Evolutionary conservation across 2,329 filamentous ascomycete genomes (phyloP).

Genomic region (Botryotinia narcissicola): DNA sequence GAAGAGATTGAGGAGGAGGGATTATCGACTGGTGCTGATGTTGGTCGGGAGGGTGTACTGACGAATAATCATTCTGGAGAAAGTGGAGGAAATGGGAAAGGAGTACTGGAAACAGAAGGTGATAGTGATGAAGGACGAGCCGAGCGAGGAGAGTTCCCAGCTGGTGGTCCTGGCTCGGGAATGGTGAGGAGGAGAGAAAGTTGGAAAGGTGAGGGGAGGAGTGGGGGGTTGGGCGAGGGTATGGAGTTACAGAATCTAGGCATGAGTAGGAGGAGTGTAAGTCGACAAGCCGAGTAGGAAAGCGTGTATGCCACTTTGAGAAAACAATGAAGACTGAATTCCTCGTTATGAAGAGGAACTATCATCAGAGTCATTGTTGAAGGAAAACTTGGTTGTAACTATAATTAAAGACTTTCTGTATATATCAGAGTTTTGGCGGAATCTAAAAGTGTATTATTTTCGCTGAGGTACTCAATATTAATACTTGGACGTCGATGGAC

Average conservation of each 20-base stretch:
- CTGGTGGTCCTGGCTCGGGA: not conserved
- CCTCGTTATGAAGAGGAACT: not conserved
- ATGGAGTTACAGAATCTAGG: constrained; percentile 26
- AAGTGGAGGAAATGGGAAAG: constrained; percentile 25
- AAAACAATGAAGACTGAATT: not conserved
- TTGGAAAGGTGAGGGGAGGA: constrained; percentile 26
- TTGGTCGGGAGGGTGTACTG: constrained; percentile 21
- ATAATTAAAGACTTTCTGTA: not conserved
- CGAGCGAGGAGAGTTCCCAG: constrained; percentile 31
- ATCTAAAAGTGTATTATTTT: not conserved
- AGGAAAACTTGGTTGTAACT: not conserved
- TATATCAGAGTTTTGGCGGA: not conserved
- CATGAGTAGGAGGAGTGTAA: constrained; percentile 32
- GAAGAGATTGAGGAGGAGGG: constrained; percentile 37
- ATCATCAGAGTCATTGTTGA: not conserved
- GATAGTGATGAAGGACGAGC: constrained; percentile 28
- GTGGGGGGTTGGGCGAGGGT: constrained; percentile 22
- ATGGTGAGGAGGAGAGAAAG: constrained; percentile 16
- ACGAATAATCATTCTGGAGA: constrained; percentile 29
- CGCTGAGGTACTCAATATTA: too few species aligned
- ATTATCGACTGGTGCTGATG: constrained; percentile 22
- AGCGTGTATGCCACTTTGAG: not conserved
- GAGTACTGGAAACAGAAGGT: constrained; percentile 19
- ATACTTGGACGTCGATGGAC: too few species aligned
- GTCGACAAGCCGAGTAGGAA: constrained; percentile 28